These are phyloP conservation scores for Iberis pinnata DNA, from an alignment of 345 rosid genomes.

Conservation along the genomic window DNA sequence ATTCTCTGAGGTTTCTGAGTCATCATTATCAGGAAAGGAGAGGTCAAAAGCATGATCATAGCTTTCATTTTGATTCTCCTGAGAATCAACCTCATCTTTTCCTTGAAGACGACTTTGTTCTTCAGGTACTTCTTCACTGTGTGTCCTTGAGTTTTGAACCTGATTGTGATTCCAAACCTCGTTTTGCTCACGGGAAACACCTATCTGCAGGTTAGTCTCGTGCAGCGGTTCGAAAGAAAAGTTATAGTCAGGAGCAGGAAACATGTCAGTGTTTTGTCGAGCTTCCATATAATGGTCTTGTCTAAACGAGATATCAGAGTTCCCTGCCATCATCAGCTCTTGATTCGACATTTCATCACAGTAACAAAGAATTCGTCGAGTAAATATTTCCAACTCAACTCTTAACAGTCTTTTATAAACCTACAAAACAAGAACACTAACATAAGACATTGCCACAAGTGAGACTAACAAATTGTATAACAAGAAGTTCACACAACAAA, in stretches of 20 bases:
- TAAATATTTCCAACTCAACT: constrained; percentile 1
- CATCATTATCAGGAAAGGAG: constrained; percentile 22
- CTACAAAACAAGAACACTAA: constrained; percentile 9
- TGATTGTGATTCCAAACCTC: constrained; percentile 20
- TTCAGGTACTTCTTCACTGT: constrained; percentile 22
- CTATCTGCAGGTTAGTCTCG: constrained; percentile 25
- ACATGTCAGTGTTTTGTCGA: constrained; percentile 20
- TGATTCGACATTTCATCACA: constrained; percentile 32
- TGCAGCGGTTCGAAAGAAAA: constrained; percentile 26
- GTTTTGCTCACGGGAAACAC: constrained; percentile 24
- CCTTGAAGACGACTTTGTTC: constrained; percentile 26
- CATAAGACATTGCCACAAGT: not conserved
- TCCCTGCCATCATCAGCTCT: constrained; percentile 27
- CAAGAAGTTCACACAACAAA: constrained; percentile 3
- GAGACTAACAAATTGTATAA: constrained; percentile 3
- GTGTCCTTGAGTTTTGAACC: constrained; percentile 18
- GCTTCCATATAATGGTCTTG: constrained; percentile 25
- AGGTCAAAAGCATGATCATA: constrained; percentile 31
- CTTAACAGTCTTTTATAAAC: not conserved
- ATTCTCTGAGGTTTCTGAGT: constrained; percentile 25
- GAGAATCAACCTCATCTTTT: constrained; percentile 32
- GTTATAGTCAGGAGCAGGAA: constrained; percentile 24
- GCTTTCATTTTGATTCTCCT: constrained; percentile 28
- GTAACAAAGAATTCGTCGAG: constrained; percentile 5
- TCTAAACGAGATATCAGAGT: constrained; percentile 18